These are phyloP conservation scores for Malassezia arunalokei DNA, from an alignment of 1,284 basidiomycete species.

Conservation along the genomic window DNA sequence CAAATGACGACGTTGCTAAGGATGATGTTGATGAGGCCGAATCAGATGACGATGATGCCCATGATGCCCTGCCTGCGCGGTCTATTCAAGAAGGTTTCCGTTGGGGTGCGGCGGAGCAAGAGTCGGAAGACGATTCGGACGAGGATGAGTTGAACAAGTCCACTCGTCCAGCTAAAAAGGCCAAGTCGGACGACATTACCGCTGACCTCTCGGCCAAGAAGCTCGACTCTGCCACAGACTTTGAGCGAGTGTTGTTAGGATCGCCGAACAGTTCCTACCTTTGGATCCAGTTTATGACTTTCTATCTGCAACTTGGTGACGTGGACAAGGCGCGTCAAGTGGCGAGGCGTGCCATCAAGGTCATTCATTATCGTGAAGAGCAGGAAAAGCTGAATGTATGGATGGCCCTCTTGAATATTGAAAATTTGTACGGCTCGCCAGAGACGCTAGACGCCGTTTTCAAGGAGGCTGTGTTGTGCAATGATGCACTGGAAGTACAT, in stretches of 20 bases:
- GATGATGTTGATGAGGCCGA: conserved; percentile 15
- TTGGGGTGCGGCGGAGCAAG: conserved; percentile 1
- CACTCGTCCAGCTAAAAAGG: conserved; percentile 28
- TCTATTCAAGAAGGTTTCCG: conserved; percentile 13
- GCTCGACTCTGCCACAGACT: conserved; percentile 83
- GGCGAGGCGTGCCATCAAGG: conserved; percentile 69
- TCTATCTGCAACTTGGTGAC: conserved; percentile 88
- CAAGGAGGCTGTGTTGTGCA: conserved; percentile 76
- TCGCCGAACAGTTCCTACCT: conserved; percentile 94
- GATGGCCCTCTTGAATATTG: conserved; percentile 89
- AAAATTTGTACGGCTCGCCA: conserved; percentile 74
- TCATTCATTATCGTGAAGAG: conserved; percentile 88
- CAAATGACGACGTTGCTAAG: conserved; percentile 21
- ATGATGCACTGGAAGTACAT: conserved; percentile 83
- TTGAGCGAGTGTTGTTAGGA: conserved; percentile 83
- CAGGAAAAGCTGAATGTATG: conserved; percentile 93
- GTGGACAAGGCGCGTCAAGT: conserved; percentile 83
- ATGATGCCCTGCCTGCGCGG: neutral
- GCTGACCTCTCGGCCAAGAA: conserved; percentile 35
- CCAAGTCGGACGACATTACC: conserved; percentile 31
- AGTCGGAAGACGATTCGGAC: conserved; percentile 49
- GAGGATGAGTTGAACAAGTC: conserved; percentile 39
- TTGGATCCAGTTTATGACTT: conserved; percentile 99
- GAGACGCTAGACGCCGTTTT: conserved; percentile 65
- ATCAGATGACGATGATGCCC: neutral